A percentile compares a stretch with the other conserved stretches of the same genome.
Conservation (phyloP, 1,139 yeast genomes). For the Cylindricascospora bacillispora region DNA sequence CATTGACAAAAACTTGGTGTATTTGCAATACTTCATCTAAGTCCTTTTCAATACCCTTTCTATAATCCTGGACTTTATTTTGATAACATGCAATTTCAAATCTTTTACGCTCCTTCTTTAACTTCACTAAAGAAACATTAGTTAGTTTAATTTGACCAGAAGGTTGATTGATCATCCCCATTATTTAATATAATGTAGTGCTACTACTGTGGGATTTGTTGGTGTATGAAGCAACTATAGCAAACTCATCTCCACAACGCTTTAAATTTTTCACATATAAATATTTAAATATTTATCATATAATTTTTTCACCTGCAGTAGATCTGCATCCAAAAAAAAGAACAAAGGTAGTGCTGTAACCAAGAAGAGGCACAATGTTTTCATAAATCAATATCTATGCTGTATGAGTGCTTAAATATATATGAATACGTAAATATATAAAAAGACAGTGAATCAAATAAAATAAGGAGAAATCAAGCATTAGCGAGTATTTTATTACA, state of each 20-base stretch:
- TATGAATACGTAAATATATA: too few species aligned
- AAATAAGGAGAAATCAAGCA: too few species aligned
- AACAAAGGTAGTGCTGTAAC: too few species aligned
- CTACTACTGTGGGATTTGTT: too few species aligned
- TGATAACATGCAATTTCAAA: slow-evolving; percentile 95
- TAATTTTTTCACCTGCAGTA: neutral
- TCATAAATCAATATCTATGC: too few species aligned
- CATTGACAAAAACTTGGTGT: slow-evolving; percentile 88
- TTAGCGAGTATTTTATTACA: too few species aligned
- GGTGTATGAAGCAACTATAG: too few species aligned
- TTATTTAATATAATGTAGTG: too few species aligned
- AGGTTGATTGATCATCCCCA: slow-evolving; percentile 58
- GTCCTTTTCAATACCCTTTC: slow-evolving; percentile 79
- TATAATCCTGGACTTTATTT: slow-evolving; percentile 92
- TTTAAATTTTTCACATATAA: neutral
- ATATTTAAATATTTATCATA: neutral
- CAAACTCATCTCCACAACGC: neutral
- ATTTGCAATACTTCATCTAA: slow-evolving; percentile 91
- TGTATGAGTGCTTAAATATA: too few species aligned
- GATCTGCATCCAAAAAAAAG: too few species aligned
- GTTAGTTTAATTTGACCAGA: slow-evolving; percentile 79
- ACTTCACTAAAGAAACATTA: slow-evolving; percentile 82
- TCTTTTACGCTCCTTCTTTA: slow-evolving; percentile 81
- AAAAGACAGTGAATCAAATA: too few species aligned
- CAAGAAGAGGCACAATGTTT: too few species aligned